Evolutionary conservation across 176 grass and related monocot genomes (phyloP), one percentile per base, ranked within the genome.

Genomic region (Phyllostachys edulis): DNA sequence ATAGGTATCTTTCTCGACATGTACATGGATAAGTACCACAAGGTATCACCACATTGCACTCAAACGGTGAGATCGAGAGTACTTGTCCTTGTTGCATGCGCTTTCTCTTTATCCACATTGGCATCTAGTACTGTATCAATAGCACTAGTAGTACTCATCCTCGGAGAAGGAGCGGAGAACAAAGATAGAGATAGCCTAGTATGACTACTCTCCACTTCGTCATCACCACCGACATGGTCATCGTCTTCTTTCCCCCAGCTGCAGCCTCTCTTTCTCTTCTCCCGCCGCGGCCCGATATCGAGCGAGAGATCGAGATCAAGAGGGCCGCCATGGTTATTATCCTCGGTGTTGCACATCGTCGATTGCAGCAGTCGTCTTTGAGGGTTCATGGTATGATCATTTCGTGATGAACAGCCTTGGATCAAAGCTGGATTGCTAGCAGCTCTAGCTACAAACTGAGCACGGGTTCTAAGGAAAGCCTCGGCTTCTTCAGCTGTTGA

Each of bases 11-110:
- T 86, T 21, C 49, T 59, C 11, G 79, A 67, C 29, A 70, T 71
- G 63, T 44, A 73, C 3, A 13, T 37, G 82, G 64, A 82, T 6
- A 88, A 91, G 82, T 91, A 91, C 90, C 86, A 37, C 89, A 73
- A 62, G 55, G 88, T 91, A 80, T 88, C 90, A 91, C 82, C 90
- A 78, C 86, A 78, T 12, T 73, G 57, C 5, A 79, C 40, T 66
- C 72, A 85, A 85, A 85, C 73, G 77, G 86, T 88, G 85, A 91
- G 90, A 88, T 77, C 71, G 67, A 91, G 90, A 85, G 86, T 91
- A 91, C 85, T 91, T 44, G 57, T n/a, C 90, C 81, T 61, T 75
- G 70, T 73, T 77, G 82, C 46, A 77, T 72, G 45, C 2, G 1
- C 36, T 86, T 59, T 69, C 54, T 21, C 81, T 63, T 79, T 59